Percentiles rank a stretch among this genome's conserved stretches.
phyloP scores from a whole-genome alignment of 2,329 filamentous ascomycete genomes.

The Didymosphaeria variabile region DNA sequence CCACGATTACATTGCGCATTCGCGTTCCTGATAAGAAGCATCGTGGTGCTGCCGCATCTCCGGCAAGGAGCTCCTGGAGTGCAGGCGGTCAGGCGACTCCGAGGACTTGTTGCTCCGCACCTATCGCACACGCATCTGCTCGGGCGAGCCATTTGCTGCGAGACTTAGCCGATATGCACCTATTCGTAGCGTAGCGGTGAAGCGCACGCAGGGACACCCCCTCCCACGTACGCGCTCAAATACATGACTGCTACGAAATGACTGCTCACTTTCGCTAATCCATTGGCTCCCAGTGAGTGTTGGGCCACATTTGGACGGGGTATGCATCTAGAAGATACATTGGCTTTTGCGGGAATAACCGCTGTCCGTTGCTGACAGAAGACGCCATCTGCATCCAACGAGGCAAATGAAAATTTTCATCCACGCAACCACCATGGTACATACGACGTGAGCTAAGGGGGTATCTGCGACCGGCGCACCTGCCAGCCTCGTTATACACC shows the following conservation, averaged over 20 bases:
- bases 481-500: not conserved
- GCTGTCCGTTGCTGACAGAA: not conserved
- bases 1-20: not conserved
- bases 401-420: not conserved
- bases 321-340: too few species aligned
- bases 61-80: not conserved
- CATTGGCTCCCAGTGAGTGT: not conserved
- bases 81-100: not conserved
- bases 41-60: not conserved
- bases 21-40: not conserved
- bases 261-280: not conserved
- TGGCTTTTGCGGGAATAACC: conserved; percentile 1
- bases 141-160: not conserved
- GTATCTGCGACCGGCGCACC: not conserved
- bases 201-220: not conserved
- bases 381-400: not conserved
- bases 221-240: not conserved
- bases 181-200: conserved; percentile 8
- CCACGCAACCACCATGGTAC: not conserved
- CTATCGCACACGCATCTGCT: not conserved
- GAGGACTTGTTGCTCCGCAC: not conserved
- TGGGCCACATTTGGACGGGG: too few species aligned
- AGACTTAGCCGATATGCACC: not conserved
- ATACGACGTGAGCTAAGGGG: not conserved
- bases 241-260: conserved; percentile 2